Percentiles rank a stretch among this genome's conserved stretches.
These are phyloP conservation scores for Coelastrella sp. DNA, from an alignment of 139 green algal genomes.

Conservation along the genomic window DNA sequence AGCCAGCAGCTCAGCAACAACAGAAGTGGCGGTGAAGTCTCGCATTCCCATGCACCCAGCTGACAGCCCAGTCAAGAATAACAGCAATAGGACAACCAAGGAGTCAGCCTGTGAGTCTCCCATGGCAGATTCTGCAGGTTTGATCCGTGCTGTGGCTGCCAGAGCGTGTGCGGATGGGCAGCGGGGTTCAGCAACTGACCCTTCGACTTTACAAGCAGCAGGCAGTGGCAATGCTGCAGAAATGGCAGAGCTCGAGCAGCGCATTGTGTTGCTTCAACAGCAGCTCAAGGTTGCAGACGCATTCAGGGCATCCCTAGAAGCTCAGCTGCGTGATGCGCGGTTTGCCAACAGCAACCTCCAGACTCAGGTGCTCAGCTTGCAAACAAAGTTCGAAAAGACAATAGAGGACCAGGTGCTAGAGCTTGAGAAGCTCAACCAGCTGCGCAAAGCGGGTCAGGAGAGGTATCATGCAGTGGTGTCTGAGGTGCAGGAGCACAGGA, in stretches of 20 bases:
- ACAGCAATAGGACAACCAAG: not conserved
- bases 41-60: slow-evolving; percentile 4
- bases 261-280: slow-evolving; percentile 3
- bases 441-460: slow-evolving; percentile 28
- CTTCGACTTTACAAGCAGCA: not conserved
- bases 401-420: slow-evolving; percentile 42
- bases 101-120: not conserved
- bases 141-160: not conserved
- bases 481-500: not conserved
- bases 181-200: not conserved
- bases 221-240: not conserved
- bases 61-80: not conserved
- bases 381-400: slow-evolving; percentile 40
- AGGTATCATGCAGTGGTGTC: not conserved
- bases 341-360: slow-evolving; percentile 21
- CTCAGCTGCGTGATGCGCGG: slow-evolving; percentile 23
- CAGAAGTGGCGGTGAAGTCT: slow-evolving; percentile 2
- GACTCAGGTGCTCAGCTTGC: slow-evolving; percentile 43
- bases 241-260: not conserved
- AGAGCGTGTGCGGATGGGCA: not conserved
- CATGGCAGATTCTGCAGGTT: not conserved
- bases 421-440: slow-evolving; percentile 38
- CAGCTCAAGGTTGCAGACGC: slow-evolving; percentile 38
- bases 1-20: not conserved
- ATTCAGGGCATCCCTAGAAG: slow-evolving; percentile 29